phyloP scores from a whole-genome alignment of 176 grass and related monocot species.

The Avena eriantha region DNA sequence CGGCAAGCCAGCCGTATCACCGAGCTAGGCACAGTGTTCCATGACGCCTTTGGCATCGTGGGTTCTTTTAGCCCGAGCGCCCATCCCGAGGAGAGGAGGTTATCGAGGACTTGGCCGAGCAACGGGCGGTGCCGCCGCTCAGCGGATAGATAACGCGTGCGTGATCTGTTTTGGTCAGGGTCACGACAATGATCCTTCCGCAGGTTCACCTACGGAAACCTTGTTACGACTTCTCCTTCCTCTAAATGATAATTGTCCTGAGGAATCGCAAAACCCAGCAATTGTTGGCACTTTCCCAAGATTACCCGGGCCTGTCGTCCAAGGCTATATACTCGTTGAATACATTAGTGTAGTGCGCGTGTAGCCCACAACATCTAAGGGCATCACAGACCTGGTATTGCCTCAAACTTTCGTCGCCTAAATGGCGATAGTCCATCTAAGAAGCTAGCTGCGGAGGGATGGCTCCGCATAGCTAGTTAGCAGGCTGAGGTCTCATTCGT shows the following conservation, averaged over 20 bases:
- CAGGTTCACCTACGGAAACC: slow-evolving; percentile 55
- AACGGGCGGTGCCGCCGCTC: no score
- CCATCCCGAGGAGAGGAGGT: no score
- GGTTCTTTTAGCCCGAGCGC: no score
- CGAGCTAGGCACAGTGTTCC: no score
- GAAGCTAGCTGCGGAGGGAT: slow-evolving; percentile 71
- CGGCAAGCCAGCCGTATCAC: no score
- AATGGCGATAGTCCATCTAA: slow-evolving; percentile 43
- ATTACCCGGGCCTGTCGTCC: slow-evolving; percentile 66
- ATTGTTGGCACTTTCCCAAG: no score
- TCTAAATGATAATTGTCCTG: slow-evolving; percentile 71
- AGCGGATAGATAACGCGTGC: no score
- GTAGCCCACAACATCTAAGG: slow-evolving; percentile 82
- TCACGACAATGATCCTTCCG: slow-evolving; percentile 17
- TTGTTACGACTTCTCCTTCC: slow-evolving; percentile 69
- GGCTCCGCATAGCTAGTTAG: slow-evolving; percentile 60
- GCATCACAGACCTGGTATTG: slow-evolving; percentile 42
- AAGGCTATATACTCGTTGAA: slow-evolving; percentile 80
- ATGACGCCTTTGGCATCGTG: no score
- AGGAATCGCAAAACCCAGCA: no score
- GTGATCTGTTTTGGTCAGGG: no score
- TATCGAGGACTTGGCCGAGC: no score
- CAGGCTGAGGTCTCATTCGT: slow-evolving; percentile 71
- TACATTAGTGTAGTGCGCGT: slow-evolving; percentile 78
- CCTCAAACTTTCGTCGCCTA: no score